phyloP scores from a whole-genome alignment of 768 basidiomycete genomes.

The Boletus rufocinnamomeus region DNA sequence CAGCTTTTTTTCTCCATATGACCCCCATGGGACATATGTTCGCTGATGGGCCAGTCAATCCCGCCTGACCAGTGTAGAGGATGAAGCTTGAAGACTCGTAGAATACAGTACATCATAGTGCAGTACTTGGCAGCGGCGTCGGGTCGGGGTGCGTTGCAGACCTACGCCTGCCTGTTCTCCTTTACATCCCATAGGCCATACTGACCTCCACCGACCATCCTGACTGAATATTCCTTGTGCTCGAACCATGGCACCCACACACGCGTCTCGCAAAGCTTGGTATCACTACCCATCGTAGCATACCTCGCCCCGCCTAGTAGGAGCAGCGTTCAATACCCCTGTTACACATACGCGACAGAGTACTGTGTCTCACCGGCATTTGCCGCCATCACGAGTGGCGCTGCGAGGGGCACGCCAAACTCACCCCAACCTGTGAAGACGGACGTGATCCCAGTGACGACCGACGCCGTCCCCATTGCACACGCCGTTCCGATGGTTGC shows the following conservation, averaged over 20 bases:
- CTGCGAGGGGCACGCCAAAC: constrained; percentile 1
- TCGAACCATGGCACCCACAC: constrained; percentile 28
- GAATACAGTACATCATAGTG: not conserved
- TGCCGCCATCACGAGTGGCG: constrained; percentile 16
- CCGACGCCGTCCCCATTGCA: constrained; percentile 24
- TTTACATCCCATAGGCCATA: constrained; percentile 23
- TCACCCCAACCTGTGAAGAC: constrained; percentile 1
- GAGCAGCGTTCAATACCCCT: not conserved
- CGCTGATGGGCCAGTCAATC: not conserved
- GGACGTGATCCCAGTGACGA: constrained; percentile 12
- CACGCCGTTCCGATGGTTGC: constrained; percentile 19
- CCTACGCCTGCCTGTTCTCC: constrained; percentile 14
- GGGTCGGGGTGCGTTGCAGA: not conserved
- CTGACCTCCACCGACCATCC: constrained; percentile 1
- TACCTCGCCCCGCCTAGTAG: constrained; percentile 14
- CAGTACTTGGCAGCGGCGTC: not conserved
- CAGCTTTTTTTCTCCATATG: not conserved
- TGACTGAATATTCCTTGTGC: constrained; percentile 23
- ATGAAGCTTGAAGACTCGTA: not conserved
- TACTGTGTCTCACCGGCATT: constrained; percentile 6
- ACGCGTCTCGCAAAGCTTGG: constrained; percentile 16
- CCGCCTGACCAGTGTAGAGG: not conserved
- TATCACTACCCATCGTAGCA: constrained; percentile 1
- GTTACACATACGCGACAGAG: not conserved
- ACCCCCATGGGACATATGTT: not conserved